A percentile compares a stretch with the other conserved stretches of the same genome.
phyloP scores from a whole-genome alignment of 2,329 filamentous ascomycete species.

The Ceratocystis albifundus region DNA sequence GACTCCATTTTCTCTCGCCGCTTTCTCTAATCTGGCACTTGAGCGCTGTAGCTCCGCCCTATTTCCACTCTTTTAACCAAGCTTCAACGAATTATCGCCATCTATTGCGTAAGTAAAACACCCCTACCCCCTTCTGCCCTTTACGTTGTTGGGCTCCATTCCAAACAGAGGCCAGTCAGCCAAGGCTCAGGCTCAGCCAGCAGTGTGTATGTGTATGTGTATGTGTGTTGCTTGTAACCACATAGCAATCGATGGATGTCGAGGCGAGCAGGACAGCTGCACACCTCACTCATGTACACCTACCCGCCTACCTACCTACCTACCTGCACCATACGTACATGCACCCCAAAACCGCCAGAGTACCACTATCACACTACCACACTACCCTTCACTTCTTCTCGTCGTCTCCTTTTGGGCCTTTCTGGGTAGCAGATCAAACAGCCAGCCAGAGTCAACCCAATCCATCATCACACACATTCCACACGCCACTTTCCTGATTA shows the following conservation, averaged over 20 bases:
- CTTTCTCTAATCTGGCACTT: neutral
- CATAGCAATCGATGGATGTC: neutral
- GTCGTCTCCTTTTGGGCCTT: no score
- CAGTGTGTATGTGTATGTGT: no score
- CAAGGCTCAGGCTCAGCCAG: neutral
- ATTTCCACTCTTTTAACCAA: neutral
- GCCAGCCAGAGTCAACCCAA: neutral
- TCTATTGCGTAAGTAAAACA: constrained; percentile 5
- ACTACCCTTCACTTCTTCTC: neutral
- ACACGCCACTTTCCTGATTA: neutral
- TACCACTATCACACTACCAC: neutral
- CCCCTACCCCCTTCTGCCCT: neutral
- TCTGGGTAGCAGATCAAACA: neutral
- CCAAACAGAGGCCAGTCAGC: neutral
- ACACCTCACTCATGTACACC: neutral
- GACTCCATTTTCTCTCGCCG: neutral
- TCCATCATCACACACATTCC: constrained; percentile 1
- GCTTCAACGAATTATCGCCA: neutral
- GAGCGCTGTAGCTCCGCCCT: neutral
- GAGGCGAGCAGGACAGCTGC: neutral
- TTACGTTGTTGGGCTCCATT: neutral
- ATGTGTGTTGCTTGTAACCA: neutral
- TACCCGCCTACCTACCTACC: no score
- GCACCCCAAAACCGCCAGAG: neutral
- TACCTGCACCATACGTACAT: neutral